phyloP scores from a whole-genome alignment of 2,329 filamentous ascomycete genomes.

The Coccinonectria pachysandricola region DNA sequence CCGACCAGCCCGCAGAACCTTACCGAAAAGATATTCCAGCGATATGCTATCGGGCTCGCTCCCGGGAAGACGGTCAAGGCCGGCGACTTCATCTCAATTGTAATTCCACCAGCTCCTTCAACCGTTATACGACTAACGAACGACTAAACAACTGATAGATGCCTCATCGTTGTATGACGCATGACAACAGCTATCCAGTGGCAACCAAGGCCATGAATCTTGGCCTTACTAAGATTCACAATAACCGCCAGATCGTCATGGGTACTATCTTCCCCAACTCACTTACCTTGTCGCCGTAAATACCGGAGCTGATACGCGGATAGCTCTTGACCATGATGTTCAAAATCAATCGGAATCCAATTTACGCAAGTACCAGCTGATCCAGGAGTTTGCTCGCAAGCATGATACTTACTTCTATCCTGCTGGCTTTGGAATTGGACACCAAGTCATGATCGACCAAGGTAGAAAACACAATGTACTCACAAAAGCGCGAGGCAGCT shows the following conservation, averaged over 20 bases:
- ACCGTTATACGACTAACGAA: neutral
- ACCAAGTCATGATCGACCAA: slow-evolving; percentile 79
- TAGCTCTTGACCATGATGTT: no score
- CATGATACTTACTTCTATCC: slow-evolving; percentile 73
- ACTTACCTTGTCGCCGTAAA: no score
- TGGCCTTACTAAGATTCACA: slow-evolving; percentile 60
- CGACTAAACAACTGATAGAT: neutral
- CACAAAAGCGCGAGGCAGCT: neutral
- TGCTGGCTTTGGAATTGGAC: slow-evolving; percentile 72
- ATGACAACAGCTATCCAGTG: slow-evolving; percentile 75
- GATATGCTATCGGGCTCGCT: slow-evolving; percentile 65
- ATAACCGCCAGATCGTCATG: slow-evolving; percentile 69
- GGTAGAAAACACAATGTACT: slow-evolving; percentile 4
- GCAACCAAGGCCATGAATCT: slow-evolving; percentile 68
- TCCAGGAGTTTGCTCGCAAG: slow-evolving; percentile 69
- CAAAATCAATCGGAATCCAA: slow-evolving; percentile 74
- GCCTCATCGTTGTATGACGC: slow-evolving; percentile 71
- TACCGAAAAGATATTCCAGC: slow-evolving; percentile 87
- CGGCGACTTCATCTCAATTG: slow-evolving; percentile 68
- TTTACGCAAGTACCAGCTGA: slow-evolving; percentile 70
- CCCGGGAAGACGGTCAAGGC: slow-evolving; percentile 63
- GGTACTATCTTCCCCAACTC: no score
- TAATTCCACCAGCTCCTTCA: neutral
- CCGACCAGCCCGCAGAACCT: slow-evolving; percentile 55
- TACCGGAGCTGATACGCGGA: no score